Evolutionary conservation across 2,329 filamentous ascomycete species (phyloP), one percentile per base, ranked within the genome.

Genomic region (Xylariaceae sp.): DNA sequence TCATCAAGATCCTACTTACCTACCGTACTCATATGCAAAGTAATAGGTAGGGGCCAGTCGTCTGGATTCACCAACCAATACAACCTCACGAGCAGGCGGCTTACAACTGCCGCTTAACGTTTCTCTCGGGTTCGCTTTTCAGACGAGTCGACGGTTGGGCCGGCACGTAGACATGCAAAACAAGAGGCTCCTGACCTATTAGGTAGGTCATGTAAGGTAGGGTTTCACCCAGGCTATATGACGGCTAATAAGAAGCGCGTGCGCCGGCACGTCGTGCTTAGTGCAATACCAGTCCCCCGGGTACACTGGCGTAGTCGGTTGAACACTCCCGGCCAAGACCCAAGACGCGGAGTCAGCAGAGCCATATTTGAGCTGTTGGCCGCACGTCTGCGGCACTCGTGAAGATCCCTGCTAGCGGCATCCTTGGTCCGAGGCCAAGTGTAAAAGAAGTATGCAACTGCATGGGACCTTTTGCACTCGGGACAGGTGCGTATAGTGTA

Each of bases 201-300:
- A 61, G 53, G 53, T 52, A 57, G 51, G 51, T 31, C 33, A 52
- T 41, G 49, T 33, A 53, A 39, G 50, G 55, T 52, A 60, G 50
- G 61, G 58, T 61, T 65, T 61, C 61, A 66, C 52, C 61, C 58
- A 60, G 56, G 41, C 60, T 65, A 65, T 63, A 68, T 63, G 62
- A 68, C 64, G 65, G 66, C 67, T 67, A 67, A 67, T 67, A 61
- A 60, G 62, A 48, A 65, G 65, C 59, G 66, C 62, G 56, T 66
- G 62, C 65, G 61, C 63, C 67, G 67, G 67, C 67, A 69, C 56
- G 65, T 69, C 67, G 51, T 61, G 60, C 52, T 59, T 67, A 67
- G 66, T 65, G 62, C 60, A 60, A 67, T 68, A 66, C 68, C 68
- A 68, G 48, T 60, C 60, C 52, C 65, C 66, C 64, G 68, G 67